phyloP scores from a whole-genome alignment of 2,329 filamentous ascomycete species.

The Paraphoma sp. region DNA sequence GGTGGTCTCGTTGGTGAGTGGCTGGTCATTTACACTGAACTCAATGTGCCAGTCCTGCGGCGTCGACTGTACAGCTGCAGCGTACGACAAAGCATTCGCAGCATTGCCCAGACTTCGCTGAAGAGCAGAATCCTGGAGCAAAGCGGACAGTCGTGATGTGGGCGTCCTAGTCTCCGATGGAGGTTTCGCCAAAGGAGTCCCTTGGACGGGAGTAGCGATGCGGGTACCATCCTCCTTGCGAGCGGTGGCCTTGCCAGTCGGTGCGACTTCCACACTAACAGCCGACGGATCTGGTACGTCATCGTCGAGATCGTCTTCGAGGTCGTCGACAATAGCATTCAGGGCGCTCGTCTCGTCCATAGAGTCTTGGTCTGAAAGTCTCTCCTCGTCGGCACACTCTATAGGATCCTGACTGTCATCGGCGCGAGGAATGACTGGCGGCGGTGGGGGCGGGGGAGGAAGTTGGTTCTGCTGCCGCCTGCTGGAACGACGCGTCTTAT shows the following conservation, averaged over 20 bases:
- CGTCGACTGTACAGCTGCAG: constrained; percentile 77
- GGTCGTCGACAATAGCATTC: constrained; percentile 87
- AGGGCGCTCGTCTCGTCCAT: constrained; percentile 69
- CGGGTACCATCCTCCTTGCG: constrained; percentile 90
- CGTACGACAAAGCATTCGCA: constrained; percentile 76
- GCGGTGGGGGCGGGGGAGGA: constrained; percentile 60
- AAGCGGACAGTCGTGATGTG: constrained; percentile 37
- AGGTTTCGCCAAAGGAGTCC: constrained; percentile 41
- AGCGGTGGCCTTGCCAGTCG: constrained; percentile 86
- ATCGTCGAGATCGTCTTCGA: constrained; percentile 77
- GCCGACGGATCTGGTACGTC: constrained; percentile 82
- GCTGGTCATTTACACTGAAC: constrained; percentile 84
- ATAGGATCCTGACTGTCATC: constrained; percentile 63
- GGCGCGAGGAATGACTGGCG: constrained; percentile 52
- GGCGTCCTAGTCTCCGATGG: constrained; percentile 38
- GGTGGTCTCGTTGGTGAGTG: constrained; percentile 88
- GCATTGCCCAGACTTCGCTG: constrained; percentile 36
- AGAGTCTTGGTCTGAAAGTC: constrained; percentile 76
- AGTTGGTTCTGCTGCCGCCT: constrained; percentile 61
- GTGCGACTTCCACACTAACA: constrained; percentile 88
- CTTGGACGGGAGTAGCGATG: constrained; percentile 79
- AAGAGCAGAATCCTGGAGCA: constrained; percentile 41
- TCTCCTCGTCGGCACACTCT: constrained; percentile 92
- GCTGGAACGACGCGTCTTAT: constrained; percentile 71
- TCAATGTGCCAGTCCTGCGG: constrained; percentile 98